Evolutionary conservation across 768 basidiomycete species (phyloP).

Genomic region (Suillus plorans): DNA sequence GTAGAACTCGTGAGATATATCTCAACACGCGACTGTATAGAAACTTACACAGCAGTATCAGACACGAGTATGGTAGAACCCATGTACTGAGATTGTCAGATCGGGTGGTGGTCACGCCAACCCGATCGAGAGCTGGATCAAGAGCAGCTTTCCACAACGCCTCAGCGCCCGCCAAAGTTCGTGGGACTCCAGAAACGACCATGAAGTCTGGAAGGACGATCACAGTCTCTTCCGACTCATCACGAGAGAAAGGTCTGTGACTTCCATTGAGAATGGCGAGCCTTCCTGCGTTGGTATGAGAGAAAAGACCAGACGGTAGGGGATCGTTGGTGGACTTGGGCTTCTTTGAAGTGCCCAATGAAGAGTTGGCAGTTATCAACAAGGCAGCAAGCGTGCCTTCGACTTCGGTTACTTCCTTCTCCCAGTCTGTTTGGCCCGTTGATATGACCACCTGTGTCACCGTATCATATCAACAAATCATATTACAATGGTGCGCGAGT

Average conservation of each 20-base stretch:
- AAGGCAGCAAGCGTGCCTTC: constrained; percentile 68
- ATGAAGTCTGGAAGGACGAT: constrained; percentile 93
- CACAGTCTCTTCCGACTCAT: constrained; percentile 68
- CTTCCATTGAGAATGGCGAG: constrained; percentile 84
- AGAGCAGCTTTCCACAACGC: constrained; percentile 66
- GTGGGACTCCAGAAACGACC: constrained; percentile 70
- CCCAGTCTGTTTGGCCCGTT: constrained; percentile 90
- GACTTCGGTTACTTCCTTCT: constrained; percentile 71
- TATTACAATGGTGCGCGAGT: not conserved
- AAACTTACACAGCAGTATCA: constrained; percentile 84
- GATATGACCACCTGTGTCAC: constrained; percentile 74
- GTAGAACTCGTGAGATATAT: not conserved
- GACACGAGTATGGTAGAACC: constrained; percentile 86
- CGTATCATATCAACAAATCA: constrained; percentile 5
- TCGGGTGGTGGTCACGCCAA: constrained; percentile 38
- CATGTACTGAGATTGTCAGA: constrained; percentile 62
- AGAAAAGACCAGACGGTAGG: constrained; percentile 53
- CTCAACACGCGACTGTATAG: not conserved
- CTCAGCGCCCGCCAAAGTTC: constrained; percentile 63
- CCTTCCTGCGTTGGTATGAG: constrained; percentile 50
- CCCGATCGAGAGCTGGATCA: constrained; percentile 54
- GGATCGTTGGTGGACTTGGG: constrained; percentile 11
- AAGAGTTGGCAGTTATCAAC: constrained; percentile 29
- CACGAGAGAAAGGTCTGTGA: constrained; percentile 62
- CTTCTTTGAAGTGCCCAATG: constrained; percentile 12